These are phyloP conservation scores for Tardiomyces blankii DNA, from an alignment of 1,139 yeast genomes.

Conservation along the genomic window DNA sequence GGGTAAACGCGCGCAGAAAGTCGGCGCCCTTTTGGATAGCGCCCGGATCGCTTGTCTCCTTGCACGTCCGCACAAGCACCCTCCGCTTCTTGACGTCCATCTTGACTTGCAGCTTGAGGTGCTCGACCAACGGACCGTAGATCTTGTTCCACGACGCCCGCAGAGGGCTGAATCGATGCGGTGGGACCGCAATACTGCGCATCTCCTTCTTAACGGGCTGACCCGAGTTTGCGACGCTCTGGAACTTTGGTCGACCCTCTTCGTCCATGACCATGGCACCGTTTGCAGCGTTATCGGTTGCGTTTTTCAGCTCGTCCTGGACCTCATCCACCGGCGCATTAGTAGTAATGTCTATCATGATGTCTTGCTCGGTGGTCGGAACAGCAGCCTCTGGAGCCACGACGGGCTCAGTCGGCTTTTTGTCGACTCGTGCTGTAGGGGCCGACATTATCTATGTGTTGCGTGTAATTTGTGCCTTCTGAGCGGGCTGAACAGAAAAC, in stretches of 20 bases:
- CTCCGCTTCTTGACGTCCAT: slow-evolving; percentile 83
- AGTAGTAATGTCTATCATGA: slow-evolving; percentile 46
- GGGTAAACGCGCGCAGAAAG: slow-evolving; percentile 84
- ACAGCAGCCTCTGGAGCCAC: slow-evolving; percentile 13
- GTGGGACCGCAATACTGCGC: slow-evolving; percentile 89
- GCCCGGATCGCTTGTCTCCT: slow-evolving; percentile 77
- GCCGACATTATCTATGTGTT: not conserved
- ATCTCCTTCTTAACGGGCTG: slow-evolving; percentile 69
- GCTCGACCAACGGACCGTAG: slow-evolving; percentile 92
- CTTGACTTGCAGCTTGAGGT: slow-evolving; percentile 85
- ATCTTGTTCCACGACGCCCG: slow-evolving; percentile 85
- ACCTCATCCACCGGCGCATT: slow-evolving; percentile 32
- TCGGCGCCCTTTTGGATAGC: slow-evolving; percentile 98
- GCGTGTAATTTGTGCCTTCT: too few relatives aligned
- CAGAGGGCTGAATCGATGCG: slow-evolving; percentile 91
- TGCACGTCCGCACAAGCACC: slow-evolving; percentile 78
- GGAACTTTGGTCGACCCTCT: slow-evolving; percentile 81
- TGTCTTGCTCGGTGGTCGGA: slow-evolving; percentile 35
- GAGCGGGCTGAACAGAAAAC: too few relatives aligned
- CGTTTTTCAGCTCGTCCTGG: slow-evolving; percentile 17
- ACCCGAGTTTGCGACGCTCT: slow-evolving; percentile 58
- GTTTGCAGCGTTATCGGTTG: slow-evolving; percentile 13
- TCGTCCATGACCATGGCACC: slow-evolving; percentile 49
- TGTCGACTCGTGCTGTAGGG: not conserved
- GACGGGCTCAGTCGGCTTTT: slow-evolving; percentile 6